phyloP scores from a whole-genome alignment of 2,329 filamentous ascomycete genomes.

The Chaetomiaceae sp. region DNA sequence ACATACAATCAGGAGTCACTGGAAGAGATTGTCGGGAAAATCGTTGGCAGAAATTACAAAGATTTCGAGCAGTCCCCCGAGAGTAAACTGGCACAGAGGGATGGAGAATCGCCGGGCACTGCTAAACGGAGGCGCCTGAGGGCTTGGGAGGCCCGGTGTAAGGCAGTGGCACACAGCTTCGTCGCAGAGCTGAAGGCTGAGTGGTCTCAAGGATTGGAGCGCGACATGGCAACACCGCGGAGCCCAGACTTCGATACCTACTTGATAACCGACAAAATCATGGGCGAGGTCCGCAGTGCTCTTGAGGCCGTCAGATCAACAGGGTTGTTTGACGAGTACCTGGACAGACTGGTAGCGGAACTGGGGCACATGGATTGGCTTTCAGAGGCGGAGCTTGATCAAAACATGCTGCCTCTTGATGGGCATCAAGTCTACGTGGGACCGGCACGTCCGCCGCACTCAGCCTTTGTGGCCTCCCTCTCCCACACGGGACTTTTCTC shows the following conservation, averaged over 20 bases:
- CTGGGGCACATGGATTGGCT: not conserved
- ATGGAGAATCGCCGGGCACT: not conserved
- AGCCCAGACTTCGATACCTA: not conserved
- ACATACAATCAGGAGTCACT: not conserved
- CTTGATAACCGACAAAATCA: conserved; percentile 6
- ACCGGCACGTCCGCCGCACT: no score
- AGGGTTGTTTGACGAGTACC: conserved; percentile 7
- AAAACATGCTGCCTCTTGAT: no score
- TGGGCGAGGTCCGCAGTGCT: not conserved
- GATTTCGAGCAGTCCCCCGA: conserved; percentile 1
- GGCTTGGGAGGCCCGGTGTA: not conserved
- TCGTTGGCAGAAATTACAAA: not conserved
- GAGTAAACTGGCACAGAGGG: no score
- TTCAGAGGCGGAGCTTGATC: not conserved
- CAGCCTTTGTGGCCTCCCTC: not conserved
- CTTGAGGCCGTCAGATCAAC: conserved; percentile 12
- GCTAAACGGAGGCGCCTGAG: not conserved
- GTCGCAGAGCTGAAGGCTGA: not conserved
- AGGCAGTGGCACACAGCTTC: not conserved
- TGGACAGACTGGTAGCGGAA: not conserved
- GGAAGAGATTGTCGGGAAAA: not conserved
- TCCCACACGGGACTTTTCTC: conserved; percentile 6
- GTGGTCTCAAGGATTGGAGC: conserved; percentile 7
- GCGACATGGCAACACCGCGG: not conserved
- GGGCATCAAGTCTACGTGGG: not conserved